Base-by-base conservation (phyloP, 441 rosid genomes). In the Arabidopsis hybrid region DNA sequence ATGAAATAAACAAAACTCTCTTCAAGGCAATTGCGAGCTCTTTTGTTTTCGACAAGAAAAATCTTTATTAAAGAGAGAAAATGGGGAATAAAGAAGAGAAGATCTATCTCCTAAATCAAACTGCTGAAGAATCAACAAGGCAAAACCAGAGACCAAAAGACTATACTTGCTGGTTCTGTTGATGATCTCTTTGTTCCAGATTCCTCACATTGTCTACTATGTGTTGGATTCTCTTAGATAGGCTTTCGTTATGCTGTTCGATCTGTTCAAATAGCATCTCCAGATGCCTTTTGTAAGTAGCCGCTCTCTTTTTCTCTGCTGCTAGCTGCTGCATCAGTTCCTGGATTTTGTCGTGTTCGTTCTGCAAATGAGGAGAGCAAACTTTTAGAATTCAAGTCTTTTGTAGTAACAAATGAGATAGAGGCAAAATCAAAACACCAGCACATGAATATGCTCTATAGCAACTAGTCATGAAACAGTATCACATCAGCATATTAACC, bases 321-420 rank as follows among this genome's bases (percentile, higher is more conserved):
- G 93, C 90, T 77, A 91, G 83, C 87, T 96, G 99, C 79, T 93
- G 95, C 9, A 97, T 83, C 69, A 93, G 83, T 60, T 96, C 99
- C 80, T 92, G 85, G 59, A 95, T 90, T 61, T 88, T 95, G 47
- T 88, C 89, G 7, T 95, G 97, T 72, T 93, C 99, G 17, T 90
- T 91, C 98, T 95, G 84, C 77, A 63, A 26, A 73, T 43, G 58
- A 60, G 2, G n/a, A 71, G 21, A 65, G 2, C 40, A 50, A 45
- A 13, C 1, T 53, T 39, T 60, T 4, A 60, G 12, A 12, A 57
- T 7, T 49, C 16, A 5, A 14, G 10, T 32, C 17, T 29, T 49
- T 53, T 8, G 18, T 42, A 40, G 4, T 73, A 58, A 35, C 47
- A 32, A 34, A 34, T 53, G 39, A 52, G 49, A 53, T 17, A 43